Evolutionary conservation across 2,329 filamentous ascomycete genomes (phyloP), one percentile per base, ranked within the genome.

Genomic region (Cercospora sp.): DNA sequence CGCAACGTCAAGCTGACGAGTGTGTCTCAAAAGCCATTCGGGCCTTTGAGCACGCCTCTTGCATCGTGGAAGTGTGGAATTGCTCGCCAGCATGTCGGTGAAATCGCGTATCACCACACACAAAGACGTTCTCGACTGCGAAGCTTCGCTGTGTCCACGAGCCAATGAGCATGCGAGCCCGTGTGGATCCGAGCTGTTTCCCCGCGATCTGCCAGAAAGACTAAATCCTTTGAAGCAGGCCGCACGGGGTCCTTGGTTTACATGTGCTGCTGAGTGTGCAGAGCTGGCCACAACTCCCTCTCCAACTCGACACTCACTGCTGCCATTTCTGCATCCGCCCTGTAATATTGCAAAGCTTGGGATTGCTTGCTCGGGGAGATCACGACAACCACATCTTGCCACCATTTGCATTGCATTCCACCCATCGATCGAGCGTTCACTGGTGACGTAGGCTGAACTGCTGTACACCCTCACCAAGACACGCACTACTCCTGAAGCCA

Each of bases 11-110:
- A 23, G 18, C 26, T 60, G 30, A 7, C 31, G 31, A 30, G 23
- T 30, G 18, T 28, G 18, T 18, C 31, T 23, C 28, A 0, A n/a
- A n/a, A 42, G 48, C 26, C 26, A 66, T 63, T 57, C 64, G 59
- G 59, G 55, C 59, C 59, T 66, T 66, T 31, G 55, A 20, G 48
- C 4, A 5, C 20, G 18, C 48, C 20, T 51, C 48, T 65, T 28
- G 23, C 26, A 58, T 57, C 51, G 23, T 36, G 40, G 30, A 62
- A n/a, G 16, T 36, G 23, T 36, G 40, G 20, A 62, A n/a, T 20
- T 42, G 31, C 57, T 40, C 59, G 65, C 65, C 26, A 63, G 65
- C 65, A 63, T 67, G 65, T 67, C 65, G 65, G 65, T 48, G 65
- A n/a, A 63, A 63, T 63, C 23, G 64, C 64, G 64, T 62, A 63